Conservation (phyloP, 176 grass and related monocot genomes). For the Thinopyrum elongatum region DNA sequence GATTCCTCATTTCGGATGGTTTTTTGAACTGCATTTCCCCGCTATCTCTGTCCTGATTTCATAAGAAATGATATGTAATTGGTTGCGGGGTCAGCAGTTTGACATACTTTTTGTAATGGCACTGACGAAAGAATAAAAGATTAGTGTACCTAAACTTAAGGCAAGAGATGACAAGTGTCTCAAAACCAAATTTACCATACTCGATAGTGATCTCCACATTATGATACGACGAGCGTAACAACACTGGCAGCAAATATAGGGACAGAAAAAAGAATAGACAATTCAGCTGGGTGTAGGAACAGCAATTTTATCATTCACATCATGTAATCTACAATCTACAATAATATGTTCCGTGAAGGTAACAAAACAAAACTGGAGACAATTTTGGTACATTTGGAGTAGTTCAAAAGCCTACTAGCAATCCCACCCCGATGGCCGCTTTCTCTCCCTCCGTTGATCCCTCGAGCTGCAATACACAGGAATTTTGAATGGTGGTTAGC, state of each 20-base stretch:
- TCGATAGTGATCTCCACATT: background rate
- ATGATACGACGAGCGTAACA: background rate
- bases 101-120: background rate
- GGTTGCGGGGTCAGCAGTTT: background rate
- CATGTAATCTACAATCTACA: conserved; percentile 47
- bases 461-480: conserved; percentile 57
- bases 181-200: background rate
- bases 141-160: background rate
- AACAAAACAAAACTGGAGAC: background rate
- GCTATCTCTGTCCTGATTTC: background rate
- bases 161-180: background rate
- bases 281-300: background rate
- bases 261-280: background rate
- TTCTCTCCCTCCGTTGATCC: conserved; percentile 75
- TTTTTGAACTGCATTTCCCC: background rate
- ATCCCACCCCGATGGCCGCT: conserved; percentile 88
- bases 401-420: conserved; percentile 50
- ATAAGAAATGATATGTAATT: background rate
- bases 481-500: conserved; percentile 23
- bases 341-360: conserved; percentile 12
- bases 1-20: background rate
- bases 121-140: too few species aligned
- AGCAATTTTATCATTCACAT: conserved; percentile 39
- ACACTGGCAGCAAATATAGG: background rate
- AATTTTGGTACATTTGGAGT: background rate